Percentiles rank a stretch among this genome's conserved stretches.
Evolutionary conservation across 2,329 filamentous ascomycete species (phyloP).

Genomic region (Torrubiella hemipterigena): DNA sequence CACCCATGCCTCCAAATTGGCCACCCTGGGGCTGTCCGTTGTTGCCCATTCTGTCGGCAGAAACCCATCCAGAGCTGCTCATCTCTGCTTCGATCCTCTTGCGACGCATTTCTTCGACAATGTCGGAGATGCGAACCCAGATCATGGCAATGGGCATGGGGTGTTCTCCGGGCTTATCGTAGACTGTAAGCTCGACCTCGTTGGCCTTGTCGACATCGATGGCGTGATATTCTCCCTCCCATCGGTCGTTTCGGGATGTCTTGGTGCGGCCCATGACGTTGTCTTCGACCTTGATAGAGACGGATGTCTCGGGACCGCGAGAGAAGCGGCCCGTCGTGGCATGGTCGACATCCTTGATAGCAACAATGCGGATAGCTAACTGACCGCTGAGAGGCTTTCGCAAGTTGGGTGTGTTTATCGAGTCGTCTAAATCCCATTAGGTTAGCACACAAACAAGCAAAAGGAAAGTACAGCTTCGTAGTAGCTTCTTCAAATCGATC

Average conservation of each 20-base stretch:
- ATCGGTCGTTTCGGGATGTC: constrained; percentile 74
- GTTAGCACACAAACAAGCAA: constrained; percentile 2
- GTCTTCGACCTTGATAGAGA: constrained; percentile 95
- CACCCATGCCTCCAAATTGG: constrained; percentile 47
- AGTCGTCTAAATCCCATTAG: constrained; percentile 59
- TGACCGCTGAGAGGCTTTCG: constrained; percentile 92
- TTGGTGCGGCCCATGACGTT: constrained; percentile 79
- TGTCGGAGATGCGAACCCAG: constrained; percentile 94
- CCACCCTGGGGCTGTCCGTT: constrained; percentile 29
- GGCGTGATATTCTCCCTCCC: constrained; percentile 83
- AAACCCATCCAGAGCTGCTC: constrained; percentile 91
- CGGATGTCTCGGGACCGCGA: constrained; percentile 85
- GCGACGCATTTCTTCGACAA: constrained; percentile 91
- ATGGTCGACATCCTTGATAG: constrained; percentile 91
- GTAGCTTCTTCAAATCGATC: not conserved
- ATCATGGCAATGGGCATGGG: constrained; percentile 87
- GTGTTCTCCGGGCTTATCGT: constrained; percentile 87
- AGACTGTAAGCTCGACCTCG: constrained; percentile 94
- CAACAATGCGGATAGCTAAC: constrained; percentile 73
- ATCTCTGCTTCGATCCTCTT: constrained; percentile 97
- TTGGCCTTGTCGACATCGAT: constrained; percentile 95
- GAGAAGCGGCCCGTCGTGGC: constrained; percentile 75
- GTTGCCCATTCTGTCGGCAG: constrained; percentile 84
- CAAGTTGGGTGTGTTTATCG: constrained; percentile 87
- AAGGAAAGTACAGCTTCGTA: no score